Conservation (phyloP, 2,329 filamentous ascomycete species). For the Fragosphaeria purpurea region DNA sequence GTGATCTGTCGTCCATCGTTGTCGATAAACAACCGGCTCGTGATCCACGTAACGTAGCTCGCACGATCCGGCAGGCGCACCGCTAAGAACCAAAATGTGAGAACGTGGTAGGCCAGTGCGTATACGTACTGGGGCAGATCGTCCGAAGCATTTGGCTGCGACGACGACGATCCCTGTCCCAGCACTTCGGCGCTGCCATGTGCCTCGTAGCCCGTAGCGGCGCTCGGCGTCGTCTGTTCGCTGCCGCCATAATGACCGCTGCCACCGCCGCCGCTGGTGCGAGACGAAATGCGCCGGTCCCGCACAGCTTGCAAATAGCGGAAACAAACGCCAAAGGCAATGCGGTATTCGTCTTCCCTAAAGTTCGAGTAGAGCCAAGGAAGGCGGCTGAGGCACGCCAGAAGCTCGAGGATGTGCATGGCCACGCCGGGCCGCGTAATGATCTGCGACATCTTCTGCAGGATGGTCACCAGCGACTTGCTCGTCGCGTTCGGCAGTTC, state of each 20-base stretch:
- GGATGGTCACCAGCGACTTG: slow-evolving; percentile 73
- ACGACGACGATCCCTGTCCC: slow-evolving; percentile 15
- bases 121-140: slow-evolving; percentile 91
- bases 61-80: slow-evolving; percentile 75
- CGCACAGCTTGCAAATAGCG: slow-evolving; percentile 84
- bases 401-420: slow-evolving; percentile 89
- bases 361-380: slow-evolving; percentile 82
- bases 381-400: slow-evolving; percentile 78
- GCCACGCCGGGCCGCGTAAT: slow-evolving; percentile 89
- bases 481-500: slow-evolving; percentile 82
- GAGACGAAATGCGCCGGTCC: slow-evolving; percentile 46
- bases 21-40: slow-evolving; percentile 74
- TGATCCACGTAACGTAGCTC: slow-evolving; percentile 82
- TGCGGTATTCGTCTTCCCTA: slow-evolving; percentile 82
- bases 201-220: slow-evolving; percentile 1
- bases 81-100: slow-evolving; percentile 94
- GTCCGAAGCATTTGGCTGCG: slow-evolving; percentile 37
- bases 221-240: neutral
- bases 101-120: slow-evolving; percentile 85
- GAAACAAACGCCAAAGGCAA: slow-evolving; percentile 91
- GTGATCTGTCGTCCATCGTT: slow-evolving; percentile 62
- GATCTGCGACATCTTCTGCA: slow-evolving; percentile 90
- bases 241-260: neutral
- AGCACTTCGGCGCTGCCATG: slow-evolving; percentile 17
- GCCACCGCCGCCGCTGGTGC: slow-evolving; percentile 25